A percentile compares a stretch with the other conserved stretches of the same genome.
phyloP scores from a whole-genome alignment of 2,329 filamentous ascomycete genomes.

The Fusarium hainanense region DNA sequence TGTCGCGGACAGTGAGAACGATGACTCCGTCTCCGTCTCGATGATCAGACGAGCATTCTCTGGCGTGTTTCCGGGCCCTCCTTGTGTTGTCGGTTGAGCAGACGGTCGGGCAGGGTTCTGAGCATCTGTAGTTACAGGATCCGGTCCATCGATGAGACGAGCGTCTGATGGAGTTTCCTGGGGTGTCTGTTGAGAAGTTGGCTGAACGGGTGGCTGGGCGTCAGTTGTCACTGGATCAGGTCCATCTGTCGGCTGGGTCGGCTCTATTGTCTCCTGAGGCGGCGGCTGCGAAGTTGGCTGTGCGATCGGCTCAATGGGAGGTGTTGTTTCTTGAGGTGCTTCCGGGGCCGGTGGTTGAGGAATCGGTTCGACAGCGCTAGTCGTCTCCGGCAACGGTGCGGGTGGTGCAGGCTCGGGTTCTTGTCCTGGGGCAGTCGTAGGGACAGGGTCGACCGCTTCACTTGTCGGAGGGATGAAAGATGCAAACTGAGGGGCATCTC shows the following conservation, averaged over 20 bases:
- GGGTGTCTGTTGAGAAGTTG: background rate
- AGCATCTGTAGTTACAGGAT: constrained; percentile 12
- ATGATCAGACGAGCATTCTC: constrained; percentile 22
- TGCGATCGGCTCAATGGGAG: constrained; percentile 1
- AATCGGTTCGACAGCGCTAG: constrained; percentile 1
- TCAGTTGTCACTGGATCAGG: constrained; percentile 13
- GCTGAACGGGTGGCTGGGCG: background rate
- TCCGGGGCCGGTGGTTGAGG: constrained; percentile 12
- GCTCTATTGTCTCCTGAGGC: constrained; percentile 14
- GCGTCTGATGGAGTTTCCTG: constrained; percentile 10
- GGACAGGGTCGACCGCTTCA: constrained; percentile 7
- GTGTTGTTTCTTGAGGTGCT: constrained; percentile 9
- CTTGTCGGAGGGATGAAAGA: constrained; percentile 30
- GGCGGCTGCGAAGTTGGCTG: constrained; percentile 10
- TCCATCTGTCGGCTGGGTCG: constrained; percentile 10
- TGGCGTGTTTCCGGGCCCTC: background rate
- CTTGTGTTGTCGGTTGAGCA: background rate
- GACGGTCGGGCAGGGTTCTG: background rate
- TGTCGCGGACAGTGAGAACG: background rate
- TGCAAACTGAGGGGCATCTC: constrained; percentile 26
- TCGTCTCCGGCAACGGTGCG: constrained; percentile 13
- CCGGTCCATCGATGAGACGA: constrained; percentile 8
- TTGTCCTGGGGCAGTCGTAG: constrained; percentile 23
- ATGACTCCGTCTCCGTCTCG: constrained; percentile 7
- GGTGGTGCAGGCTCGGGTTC: constrained; percentile 13